Evolutionary conservation across 495 filamentous ascomycete species (phyloP).

Genomic region (Pyrenula aspistea): DNA sequence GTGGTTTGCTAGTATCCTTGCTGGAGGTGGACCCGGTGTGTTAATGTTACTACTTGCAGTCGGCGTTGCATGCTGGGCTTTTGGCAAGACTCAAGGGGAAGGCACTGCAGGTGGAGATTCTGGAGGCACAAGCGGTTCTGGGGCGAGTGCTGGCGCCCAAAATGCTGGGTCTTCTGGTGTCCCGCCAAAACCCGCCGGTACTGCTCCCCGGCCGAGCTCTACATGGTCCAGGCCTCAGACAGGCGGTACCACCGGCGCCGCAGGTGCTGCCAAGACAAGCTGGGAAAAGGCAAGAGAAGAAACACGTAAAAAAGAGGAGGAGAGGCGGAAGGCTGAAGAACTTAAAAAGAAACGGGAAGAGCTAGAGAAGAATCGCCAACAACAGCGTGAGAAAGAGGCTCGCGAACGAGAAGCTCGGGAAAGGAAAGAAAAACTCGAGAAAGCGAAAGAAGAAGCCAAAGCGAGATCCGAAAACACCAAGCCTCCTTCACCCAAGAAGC

Average conservation of each 20-base stretch:
- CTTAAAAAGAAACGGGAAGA: constrained; percentile 4
- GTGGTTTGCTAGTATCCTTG: constrained; percentile 53
- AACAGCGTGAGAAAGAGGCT: constrained; percentile 3
- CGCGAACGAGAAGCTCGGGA: constrained; percentile 7
- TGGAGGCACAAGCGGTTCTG: constrained; percentile 12
- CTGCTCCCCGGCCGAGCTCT: constrained; percentile 7
- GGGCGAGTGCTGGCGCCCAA: constrained; percentile 5
- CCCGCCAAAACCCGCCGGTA: constrained; percentile 2
- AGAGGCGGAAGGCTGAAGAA: constrained; percentile 12
- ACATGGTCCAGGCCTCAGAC: constrained; percentile 12
- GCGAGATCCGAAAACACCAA: constrained; percentile 37
- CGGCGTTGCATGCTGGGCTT: constrained; percentile 65
- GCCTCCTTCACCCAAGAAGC: constrained; percentile 39
- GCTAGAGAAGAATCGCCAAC: constrained; percentile 2
- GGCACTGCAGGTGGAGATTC: constrained; percentile 14
- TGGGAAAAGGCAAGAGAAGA: constrained; percentile 19
- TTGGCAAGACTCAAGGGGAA: constrained; percentile 53
- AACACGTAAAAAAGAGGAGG: constrained; percentile 11
- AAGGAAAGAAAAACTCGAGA: constrained; percentile 20
- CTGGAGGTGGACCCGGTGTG: constrained; percentile 47
- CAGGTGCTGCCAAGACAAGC: constrained; percentile 2
- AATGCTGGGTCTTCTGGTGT: constrained; percentile 9
- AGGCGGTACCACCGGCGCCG: constrained; percentile 5
- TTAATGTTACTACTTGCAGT: constrained; percentile 52
- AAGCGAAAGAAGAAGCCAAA: constrained; percentile 38